Evolutionary conservation across 352 stramenopile species (phyloP), one percentile per base, ranked within the genome.

Genomic region (Phytophthora multivora): DNA sequence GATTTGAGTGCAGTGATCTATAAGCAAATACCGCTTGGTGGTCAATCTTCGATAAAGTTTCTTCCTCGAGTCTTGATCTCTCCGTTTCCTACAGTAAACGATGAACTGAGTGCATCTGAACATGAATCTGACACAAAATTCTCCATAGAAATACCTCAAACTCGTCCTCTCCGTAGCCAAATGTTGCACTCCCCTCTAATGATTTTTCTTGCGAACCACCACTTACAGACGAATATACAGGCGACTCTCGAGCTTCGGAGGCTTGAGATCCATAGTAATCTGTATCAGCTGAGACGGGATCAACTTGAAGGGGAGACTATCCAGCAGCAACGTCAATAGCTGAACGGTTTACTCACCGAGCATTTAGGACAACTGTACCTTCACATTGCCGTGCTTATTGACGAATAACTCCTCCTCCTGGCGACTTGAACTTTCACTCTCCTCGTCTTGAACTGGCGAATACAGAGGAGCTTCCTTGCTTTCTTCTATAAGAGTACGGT

Each of bases 81-180:
- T 42, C 12, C 5, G 54, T 64, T 25, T 64, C 56, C 55, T 75
- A 48, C 16, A 23, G 9, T 30, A 30, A 46, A 21, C 40, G 10
- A 21, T n/a, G 21, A 30, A 5, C 18, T 61, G 5, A 46, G 21
- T 38, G 6, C 40, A 39, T 18, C 19, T 25, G 36, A n/a, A 1
- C 23, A 6, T 19, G 11, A 35, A 41, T 6, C 63, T 3, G 6
- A 36, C 4, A 38, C 8, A 18, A 62, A 23, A 16, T 38, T 13
- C 9, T 53, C 28, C 19, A n/a, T 12, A 23, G 2, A 23, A 43
- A 19, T 56, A 77, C 78, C 66, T 93, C 83, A 60, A 91, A 90
- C 39, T 86, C 81, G n/a, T 91, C 83, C 15, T 93, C 78, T 36
- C 84, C 81, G 56, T 93, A 93, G 45, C 81, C 83, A 46, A 89